These are phyloP conservation scores for Benincasa hispida DNA, from an alignment of 306 rosid genomes.

Conservation along the genomic window DNA sequence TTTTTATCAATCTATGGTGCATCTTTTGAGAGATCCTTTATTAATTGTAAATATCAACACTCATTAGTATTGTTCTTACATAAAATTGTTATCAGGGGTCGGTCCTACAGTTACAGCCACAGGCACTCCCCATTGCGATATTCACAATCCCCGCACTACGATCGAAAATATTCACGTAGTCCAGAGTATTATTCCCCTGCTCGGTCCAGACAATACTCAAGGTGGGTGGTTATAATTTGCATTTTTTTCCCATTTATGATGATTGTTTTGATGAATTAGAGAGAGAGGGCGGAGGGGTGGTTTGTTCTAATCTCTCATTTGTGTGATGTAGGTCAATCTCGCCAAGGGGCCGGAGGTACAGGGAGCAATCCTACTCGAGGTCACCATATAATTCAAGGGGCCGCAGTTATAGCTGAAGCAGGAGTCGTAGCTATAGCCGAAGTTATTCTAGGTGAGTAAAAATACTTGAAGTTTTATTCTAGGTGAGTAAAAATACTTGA, in stretches of 20 bases:
- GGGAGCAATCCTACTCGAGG: conserved; percentile 40
- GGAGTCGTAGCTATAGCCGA: conserved; percentile 37
- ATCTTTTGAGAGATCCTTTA: not conserved
- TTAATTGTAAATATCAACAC: not conserved
- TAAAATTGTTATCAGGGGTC: conserved; percentile 15
- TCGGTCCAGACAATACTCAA: conserved; percentile 30
- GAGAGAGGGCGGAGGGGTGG: not conserved
- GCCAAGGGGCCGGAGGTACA: conserved; percentile 31
- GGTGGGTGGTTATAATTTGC: conserved; percentile 18
- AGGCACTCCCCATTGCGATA: conserved; percentile 17
- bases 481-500: conserved; percentile 11
- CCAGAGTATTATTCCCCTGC: conserved; percentile 39
- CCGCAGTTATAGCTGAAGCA: conserved; percentile 25
- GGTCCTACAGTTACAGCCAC: conserved; percentile 25
- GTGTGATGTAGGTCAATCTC: conserved; percentile 48
- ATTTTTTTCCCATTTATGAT: not conserved
- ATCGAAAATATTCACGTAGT: conserved; percentile 32
- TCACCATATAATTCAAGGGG: conserved; percentile 48
- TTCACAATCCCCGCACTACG: conserved; percentile 37
- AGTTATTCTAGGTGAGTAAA: conserved; percentile 34
- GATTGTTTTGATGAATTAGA: not conserved
- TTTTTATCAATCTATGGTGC: not conserved
- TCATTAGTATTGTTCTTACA: not conserved
- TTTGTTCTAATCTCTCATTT: not conserved
- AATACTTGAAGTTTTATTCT: conserved; percentile 19